Conservation (phyloP, 306 rosid genomes). For the Prosopis cineraria region DNA sequence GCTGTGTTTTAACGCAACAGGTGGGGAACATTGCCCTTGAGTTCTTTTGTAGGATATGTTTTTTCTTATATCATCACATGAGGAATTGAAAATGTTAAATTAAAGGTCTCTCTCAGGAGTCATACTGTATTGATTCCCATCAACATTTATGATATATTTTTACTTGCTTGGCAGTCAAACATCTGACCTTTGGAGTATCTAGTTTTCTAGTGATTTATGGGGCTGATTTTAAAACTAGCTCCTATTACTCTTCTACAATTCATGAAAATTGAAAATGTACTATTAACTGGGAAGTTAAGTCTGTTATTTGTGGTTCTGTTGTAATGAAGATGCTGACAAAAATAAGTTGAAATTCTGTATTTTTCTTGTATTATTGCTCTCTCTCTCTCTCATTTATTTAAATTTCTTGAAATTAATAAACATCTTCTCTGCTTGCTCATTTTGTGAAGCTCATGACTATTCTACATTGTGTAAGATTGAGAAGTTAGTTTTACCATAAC, state of each 20-base stretch:
- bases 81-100: conserved; percentile 11
- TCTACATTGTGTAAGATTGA: background rate
- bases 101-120: conserved; percentile 8
- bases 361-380: conserved; percentile 8
- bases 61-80: background rate
- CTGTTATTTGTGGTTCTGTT: conserved; percentile 16
- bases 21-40: background rate
- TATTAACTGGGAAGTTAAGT: background rate
- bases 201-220: background rate
- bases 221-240: background rate
- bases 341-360: conserved; percentile 5
- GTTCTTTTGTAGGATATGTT: conserved; percentile 5
- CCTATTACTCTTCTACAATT: background rate
- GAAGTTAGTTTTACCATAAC: conserved; percentile 25
- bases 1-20: background rate
- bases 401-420: conserved; percentile 12
- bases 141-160: background rate
- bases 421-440: conserved; percentile 11
- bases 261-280: conserved; percentile 6
- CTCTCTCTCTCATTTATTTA: background rate
- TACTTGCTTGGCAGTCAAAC: background rate
- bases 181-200: conserved; percentile 5
- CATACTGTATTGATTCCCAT: background rate
- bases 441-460: background rate
- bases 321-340: background rate